Percentiles rank a stretch among this genome's conserved stretches.
These are phyloP conservation scores for Biscutella auriculata DNA, from an alignment of 441 rosid genomes.

Conservation along the genomic window DNA sequence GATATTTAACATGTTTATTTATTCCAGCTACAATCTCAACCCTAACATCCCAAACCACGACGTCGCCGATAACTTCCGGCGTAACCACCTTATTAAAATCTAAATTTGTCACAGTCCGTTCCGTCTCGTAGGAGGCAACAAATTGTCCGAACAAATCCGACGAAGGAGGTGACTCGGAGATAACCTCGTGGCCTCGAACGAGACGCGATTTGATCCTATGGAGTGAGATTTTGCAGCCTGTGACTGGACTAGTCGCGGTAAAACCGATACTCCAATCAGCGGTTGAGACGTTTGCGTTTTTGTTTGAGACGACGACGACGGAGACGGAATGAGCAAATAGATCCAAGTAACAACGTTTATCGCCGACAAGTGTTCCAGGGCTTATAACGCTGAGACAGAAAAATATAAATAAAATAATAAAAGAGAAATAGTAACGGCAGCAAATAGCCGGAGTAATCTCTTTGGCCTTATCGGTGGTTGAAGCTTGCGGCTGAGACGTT, in stretches of 20 bases:
- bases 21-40: constrained; percentile 1
- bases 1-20: neutral
- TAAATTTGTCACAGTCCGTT: neutral
- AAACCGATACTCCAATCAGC: constrained; percentile 14
- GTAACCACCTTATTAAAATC: neutral
- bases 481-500: no score
- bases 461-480: no score
- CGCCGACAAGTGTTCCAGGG: no score
- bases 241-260: neutral
- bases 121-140: neutral
- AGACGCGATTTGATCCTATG: constrained; percentile 2
- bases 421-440: neutral
- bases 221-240: constrained; percentile 1
- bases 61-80: neutral
- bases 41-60: constrained; percentile 5
- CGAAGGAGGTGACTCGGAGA: neutral
- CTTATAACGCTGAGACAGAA: no score
- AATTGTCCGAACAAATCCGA: neutral
- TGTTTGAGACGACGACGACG: no score
- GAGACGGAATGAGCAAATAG: constrained; percentile 1
- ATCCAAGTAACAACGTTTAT: neutral
- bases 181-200: neutral
- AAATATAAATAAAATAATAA: neutral
- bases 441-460: no score
- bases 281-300: neutral